Evolutionary conservation across 768 basidiomycete genomes (phyloP).

Genomic region (Dentipellis sp.): DNA sequence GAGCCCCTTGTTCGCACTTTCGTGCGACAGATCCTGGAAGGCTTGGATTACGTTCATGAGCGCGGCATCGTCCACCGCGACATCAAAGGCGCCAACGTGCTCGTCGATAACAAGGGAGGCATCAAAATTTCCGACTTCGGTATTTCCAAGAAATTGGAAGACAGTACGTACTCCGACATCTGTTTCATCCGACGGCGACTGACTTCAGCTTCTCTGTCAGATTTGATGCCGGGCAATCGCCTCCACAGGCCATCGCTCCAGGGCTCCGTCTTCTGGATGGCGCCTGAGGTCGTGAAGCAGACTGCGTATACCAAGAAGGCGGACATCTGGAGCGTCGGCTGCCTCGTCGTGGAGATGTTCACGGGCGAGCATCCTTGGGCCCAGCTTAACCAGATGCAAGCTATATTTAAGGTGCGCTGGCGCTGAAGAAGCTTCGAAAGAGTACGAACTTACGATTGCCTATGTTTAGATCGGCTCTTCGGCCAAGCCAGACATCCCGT

Average conservation of each 20-base stretch:
- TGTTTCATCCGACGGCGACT: background rate
- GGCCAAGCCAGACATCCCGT: slow-evolving; percentile 79
- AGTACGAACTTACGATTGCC: background rate
- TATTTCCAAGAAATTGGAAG: slow-evolving; percentile 95
- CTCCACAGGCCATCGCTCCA: slow-evolving; percentile 88
- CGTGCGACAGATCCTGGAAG: slow-evolving; percentile 83
- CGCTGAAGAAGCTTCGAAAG: background rate
- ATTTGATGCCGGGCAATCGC: slow-evolving; percentile 49
- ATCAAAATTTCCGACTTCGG: slow-evolving; percentile 97
- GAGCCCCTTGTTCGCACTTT: slow-evolving; percentile 89
- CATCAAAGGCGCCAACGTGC: slow-evolving; percentile 98
- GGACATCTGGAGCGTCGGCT: slow-evolving; percentile 96
- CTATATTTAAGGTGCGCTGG: slow-evolving; percentile 80
- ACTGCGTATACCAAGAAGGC: slow-evolving; percentile 86
- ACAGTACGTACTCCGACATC: slow-evolving; percentile 51
- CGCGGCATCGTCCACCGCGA: slow-evolving; percentile 95
- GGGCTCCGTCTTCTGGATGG: slow-evolving; percentile 99
- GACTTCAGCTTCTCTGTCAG: slow-evolving; percentile 13
- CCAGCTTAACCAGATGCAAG: slow-evolving; percentile 96
- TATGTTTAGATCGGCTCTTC: slow-evolving; percentile 76
- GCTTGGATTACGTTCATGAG: slow-evolving; percentile 85
- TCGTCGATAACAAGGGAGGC: slow-evolving; percentile 96
- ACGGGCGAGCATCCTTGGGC: slow-evolving; percentile 96
- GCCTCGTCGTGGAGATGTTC: slow-evolving; percentile 92
- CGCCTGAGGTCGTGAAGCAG: slow-evolving; percentile 97